Evolutionary conservation across 2,329 filamentous ascomycete species (phyloP).

Genomic region (Fusarium avenaceum): DNA sequence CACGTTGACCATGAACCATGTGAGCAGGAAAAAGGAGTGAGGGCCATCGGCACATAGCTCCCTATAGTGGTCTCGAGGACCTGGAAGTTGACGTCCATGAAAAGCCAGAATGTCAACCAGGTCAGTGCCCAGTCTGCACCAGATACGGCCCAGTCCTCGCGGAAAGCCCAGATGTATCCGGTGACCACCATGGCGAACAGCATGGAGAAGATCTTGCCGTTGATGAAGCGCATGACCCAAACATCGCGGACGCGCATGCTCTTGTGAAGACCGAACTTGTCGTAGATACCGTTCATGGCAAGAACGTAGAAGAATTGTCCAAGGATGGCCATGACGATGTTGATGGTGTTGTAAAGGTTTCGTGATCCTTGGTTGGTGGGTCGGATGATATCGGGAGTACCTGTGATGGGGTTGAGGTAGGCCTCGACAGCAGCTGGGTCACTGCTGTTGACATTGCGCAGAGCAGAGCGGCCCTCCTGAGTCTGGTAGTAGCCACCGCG

Average conservation of each 20-base stretch:
- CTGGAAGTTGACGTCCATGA: constrained; percentile 59
- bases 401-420: constrained; percentile 54
- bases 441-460: constrained; percentile 42
- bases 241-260: constrained; percentile 45
- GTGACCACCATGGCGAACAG: constrained; percentile 56
- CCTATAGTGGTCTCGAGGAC: constrained; percentile 54
- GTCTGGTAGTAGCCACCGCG: constrained; percentile 48
- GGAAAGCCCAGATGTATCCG: constrained; percentile 61
- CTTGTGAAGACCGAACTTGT: constrained; percentile 37
- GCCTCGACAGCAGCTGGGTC: constrained; percentile 47
- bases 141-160: constrained; percentile 57
- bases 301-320: constrained; percentile 51
- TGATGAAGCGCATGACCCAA: constrained; percentile 45
- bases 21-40: constrained; percentile 59
- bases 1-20: constrained; percentile 59
- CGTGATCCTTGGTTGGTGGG: constrained; percentile 54
- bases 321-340: constrained; percentile 55
- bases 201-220: constrained; percentile 52
- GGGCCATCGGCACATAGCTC: constrained; percentile 51
- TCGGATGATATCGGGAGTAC: constrained; percentile 48
- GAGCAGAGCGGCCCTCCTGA: constrained; percentile 37
- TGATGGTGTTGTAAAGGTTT: constrained; percentile 56
- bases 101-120: constrained; percentile 56
- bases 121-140: constrained; percentile 47
- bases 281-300: constrained; percentile 45